Base-by-base conservation (phyloP, 345 rosid genomes). In the Bruguiera gymnorhiza region DNA sequence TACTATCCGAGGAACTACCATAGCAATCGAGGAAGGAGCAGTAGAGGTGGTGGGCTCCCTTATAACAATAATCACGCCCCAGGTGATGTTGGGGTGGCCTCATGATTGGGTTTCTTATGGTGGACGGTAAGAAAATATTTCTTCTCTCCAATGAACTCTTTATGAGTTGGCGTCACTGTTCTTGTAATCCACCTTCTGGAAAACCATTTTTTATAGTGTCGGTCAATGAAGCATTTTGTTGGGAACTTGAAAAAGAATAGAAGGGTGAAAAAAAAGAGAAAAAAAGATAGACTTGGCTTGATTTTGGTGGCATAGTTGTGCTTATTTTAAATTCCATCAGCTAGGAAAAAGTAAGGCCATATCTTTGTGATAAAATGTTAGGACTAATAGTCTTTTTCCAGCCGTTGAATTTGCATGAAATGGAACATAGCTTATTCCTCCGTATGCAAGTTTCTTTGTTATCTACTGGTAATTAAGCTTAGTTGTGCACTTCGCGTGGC, bases 1-100 rank as follows among this genome's bases (percentile, higher is more conserved):
- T 88, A 86, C 70, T 77, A 86, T 73, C 88, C 78, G 1, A 90
- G 94, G 72, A 86, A 77, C 86, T 80, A 90, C 78, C 62, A 88
- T 71, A 86, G 81, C 83, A 87, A 76, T 75, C 75, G 88, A 32
- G 88, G 91, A 72, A 81, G 89, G 70, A 87, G 92, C 4, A 78
- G 81, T 51, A 73, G 89, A 58, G 84, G 90, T 19, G 86, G 92
- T 65, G 87, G 87, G 16, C 76, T 79, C n/a, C 32, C 78, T 31
- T 79, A 80, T 60, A 79, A 79, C 75, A 74, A 74, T 67, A 77
- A 82, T 67, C 83, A 84, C 69, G 74, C 81, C 43, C 82, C 84
- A 10, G 78, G 76, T 2, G 86, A 82, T 70, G 83, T 76, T 29
- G 86, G 90, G 58, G 87, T 80, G 34, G 75, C 83, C 43, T 85